Evolutionary conservation across 495 filamentous ascomycete species (phyloP), one percentile per base, ranked within the genome.

Genomic region (Pyronema domesticum): DNA sequence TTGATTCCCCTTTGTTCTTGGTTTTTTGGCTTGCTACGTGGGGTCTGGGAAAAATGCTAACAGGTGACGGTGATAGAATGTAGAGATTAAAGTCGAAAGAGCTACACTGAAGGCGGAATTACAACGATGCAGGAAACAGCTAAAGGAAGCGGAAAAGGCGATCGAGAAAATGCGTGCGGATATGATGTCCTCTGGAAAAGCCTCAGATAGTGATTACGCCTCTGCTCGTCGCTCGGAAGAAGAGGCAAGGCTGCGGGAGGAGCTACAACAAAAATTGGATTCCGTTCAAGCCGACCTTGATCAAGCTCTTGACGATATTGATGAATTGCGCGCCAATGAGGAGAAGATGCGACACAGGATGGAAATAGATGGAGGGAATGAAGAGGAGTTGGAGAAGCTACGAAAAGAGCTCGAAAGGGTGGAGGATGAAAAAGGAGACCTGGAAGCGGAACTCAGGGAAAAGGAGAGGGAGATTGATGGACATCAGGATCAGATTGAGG

Each of bases 31-130:
- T 30, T 30, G 23, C 23, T 30, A 5, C 23, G 1, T 30, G 23
- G 5, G 23, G 1, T 30, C 5, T 5, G 13, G n/a, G 8, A 47
- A 47, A 47, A 11, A 14, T 13, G 11, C 45, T 18, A 18, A 15
- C 19, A 3, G 45, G 11, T 56, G 17, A 53, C 30, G 14, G 47
- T 7, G 9, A n/a, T 34, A 65, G 69, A 96, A 96, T 60, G 89
- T 89, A 14, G 89, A 94, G 56, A 78, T 98, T 40, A 95, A 95
- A 69, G 85, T 94, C 51, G 79, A 89, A 64, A 82, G 82, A 65
- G 74, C 89, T 51, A 89, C 84, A 1, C 81, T 96, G 75, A 80
- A 89, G 62, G 77, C 79, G 47, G 91, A 98, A 57, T 76, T 98
- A 10, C 76, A 80, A 48, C 78, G 79, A 50, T 91, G 88, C 68